Base-by-base conservation (phyloP, 768 basidiomycete species). In the Kwoniella shandongensis region DNA sequence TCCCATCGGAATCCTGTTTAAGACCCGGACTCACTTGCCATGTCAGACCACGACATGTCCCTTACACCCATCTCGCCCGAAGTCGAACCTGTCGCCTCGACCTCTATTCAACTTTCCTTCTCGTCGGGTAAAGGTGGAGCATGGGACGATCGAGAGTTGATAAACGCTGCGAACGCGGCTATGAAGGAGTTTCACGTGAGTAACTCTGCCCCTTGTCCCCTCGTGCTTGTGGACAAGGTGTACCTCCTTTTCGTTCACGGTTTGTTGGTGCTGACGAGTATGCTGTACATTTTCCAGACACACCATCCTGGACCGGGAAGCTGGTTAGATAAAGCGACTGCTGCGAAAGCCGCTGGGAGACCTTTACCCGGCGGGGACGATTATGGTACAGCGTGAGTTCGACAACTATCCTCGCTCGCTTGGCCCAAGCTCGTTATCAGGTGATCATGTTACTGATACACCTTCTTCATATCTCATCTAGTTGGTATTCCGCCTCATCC, bases 61-160 rank as follows among this genome's bases (percentile, higher is more conserved):
- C 35, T 49, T n/a, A 49, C 47, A 15, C 35, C 47, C n/a, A 49
- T 49, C 27, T 32, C 47, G 8, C 47, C 36, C 15, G 23, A 11
- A 4, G 26, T 26, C 7, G 44, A 22, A 18, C 35, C 38, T 20
- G 39, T 18, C 22, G 18, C 48, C 25, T 15, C 54, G 39, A 44
- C 59, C 6, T 29, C 47, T n/a, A 50, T 67, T 20, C 39, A 61
- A 18, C 48, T 67, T 4, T 61, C 62, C 17, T 63, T 67, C 30
- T 41, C 30, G 4, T 57, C 27, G 7, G 25, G 30, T 17, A 41
- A 38, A 1, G 59, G 52, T 17, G 67, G 59, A 11, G 72, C 67
- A 32, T 76, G 75, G 75, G 75, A 76, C 44, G 75, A 76, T 54
- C 25, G 67, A n/a, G 73, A 74, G 50, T 59, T 76, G 11, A 56